These are phyloP conservation scores for Nitzschia sp. DNA, from an alignment of 108 stramenopile genomes.

Conservation along the genomic window DNA sequence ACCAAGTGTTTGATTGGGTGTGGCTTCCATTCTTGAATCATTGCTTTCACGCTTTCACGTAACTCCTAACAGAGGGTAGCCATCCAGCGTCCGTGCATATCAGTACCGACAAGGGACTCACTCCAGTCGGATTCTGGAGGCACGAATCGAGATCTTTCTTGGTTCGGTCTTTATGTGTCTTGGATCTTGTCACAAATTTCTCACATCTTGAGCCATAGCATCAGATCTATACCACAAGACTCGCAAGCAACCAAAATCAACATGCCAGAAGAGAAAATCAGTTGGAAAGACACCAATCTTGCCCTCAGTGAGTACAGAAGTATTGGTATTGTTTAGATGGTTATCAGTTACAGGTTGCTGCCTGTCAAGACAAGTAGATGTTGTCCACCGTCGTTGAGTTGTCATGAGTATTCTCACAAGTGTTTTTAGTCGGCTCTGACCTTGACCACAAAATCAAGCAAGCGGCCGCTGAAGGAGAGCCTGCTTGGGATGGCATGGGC, in stretches of 20 bases:
- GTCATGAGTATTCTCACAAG: background rate
- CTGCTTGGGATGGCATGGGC: constrained; percentile 55
- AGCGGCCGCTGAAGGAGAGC: constrained; percentile 59
- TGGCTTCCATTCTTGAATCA: no score
- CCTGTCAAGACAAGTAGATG: background rate
- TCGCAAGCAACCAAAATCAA: background rate
- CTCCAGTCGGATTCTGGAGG: no score
- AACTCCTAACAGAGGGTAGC: no score
- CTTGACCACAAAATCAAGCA: constrained; percentile 47
- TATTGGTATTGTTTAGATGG: background rate
- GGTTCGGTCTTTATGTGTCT: no score
- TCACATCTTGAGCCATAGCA: no score
- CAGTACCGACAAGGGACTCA: background rate
- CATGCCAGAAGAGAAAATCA: constrained; percentile 18
- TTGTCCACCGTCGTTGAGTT: background rate
- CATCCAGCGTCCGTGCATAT: no score
- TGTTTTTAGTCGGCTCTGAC: constrained; percentile 34
- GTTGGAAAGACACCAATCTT: constrained; percentile 40
- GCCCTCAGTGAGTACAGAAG: constrained; percentile 30
- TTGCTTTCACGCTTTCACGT: no score
- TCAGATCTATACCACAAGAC: no score
- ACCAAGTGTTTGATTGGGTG: no score
- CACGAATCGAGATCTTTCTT: no score
- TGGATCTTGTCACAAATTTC: no score
- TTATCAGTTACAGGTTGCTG: background rate